Conservation (phyloP, 257 asterid species). For the Thymus quinquecostatus region DNA sequence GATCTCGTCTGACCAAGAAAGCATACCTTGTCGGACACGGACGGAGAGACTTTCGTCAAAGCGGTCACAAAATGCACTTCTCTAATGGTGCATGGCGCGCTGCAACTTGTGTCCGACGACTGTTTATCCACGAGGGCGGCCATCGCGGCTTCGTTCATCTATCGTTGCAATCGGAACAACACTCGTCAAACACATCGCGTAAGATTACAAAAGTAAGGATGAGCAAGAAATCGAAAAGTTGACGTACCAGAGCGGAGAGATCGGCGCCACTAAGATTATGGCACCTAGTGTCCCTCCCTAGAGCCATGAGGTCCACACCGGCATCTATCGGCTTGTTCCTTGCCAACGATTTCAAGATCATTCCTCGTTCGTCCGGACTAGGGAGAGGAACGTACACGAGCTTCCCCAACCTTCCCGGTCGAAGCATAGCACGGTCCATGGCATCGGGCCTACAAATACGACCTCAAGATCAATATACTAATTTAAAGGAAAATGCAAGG, state of each 20-base stretch:
- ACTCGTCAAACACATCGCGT: not conserved
- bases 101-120: conserved; percentile 24
- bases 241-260: conserved; percentile 65
- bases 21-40: too few relatives aligned
- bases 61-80: conserved; percentile 46
- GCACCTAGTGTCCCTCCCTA: conserved; percentile 60
- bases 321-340: conserved; percentile 63
- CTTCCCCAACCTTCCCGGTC: conserved; percentile 86
- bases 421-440: conserved; percentile 76
- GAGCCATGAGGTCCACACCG: conserved; percentile 34
- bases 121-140: conserved; percentile 56
- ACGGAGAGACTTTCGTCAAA: too few relatives aligned
- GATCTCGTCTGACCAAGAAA: too few relatives aligned
- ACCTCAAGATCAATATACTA: not conserved
- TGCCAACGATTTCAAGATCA: conserved; percentile 74
- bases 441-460: conserved; percentile 60
- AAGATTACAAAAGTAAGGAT: not conserved
- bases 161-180: not conserved
- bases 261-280: conserved; percentile 85
- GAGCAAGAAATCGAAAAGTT: not conserved
- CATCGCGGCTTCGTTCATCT: conserved; percentile 76
- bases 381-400: conserved; percentile 83
- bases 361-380: conserved; percentile 75
- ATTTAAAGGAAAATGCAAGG: too few relatives aligned
- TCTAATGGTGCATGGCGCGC: conserved; percentile 47